A percentile compares a stretch with the other conserved stretches of the same genome.
These are phyloP conservation scores for Orbilia oligospora DNA, from an alignment of 2,329 filamentous ascomycete species.

Conservation along the genomic window DNA sequence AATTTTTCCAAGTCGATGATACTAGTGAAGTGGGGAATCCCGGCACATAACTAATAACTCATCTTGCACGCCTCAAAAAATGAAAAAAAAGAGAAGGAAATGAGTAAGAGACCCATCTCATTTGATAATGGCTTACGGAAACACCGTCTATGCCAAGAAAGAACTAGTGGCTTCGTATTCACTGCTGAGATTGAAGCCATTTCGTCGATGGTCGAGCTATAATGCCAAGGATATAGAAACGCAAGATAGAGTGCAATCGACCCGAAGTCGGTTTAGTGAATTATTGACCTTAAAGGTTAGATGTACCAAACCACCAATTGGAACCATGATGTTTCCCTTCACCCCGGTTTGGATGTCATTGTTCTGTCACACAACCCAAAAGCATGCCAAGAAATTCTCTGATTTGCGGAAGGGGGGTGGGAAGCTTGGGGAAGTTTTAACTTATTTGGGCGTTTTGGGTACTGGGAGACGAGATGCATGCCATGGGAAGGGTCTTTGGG, in stretches of 20 bases:
- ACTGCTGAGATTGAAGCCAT: slow-evolving; percentile 44
- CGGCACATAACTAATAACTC: slow-evolving; percentile 1
- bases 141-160: slow-evolving; percentile 47
- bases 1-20: background rate
- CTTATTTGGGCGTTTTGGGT: slow-evolving; percentile 34
- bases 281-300: background rate
- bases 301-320: slow-evolving; percentile 17
- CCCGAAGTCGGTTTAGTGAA: slow-evolving; percentile 25
- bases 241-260: slow-evolving; percentile 30
- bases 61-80: slow-evolving; percentile 7
- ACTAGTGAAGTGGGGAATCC: background rate
- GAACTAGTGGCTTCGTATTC: slow-evolving; percentile 43
- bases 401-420: slow-evolving; percentile 20
- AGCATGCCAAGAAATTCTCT: slow-evolving; percentile 18
- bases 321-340: slow-evolving; percentile 2
- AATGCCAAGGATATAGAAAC: slow-evolving; percentile 56
- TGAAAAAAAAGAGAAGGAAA: background rate
- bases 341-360: slow-evolving; percentile 42
- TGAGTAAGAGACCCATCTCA: background rate
- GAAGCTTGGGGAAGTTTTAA: slow-evolving; percentile 13
- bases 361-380: slow-evolving; percentile 47
- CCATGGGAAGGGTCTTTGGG: background rate
- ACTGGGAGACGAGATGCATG: slow-evolving; percentile 12
- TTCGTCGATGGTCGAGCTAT: slow-evolving; percentile 50
- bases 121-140: slow-evolving; percentile 30